Evolutionary conservation across 371 early-diverging fungal genomes (phyloP), one percentile per base, ranked within the genome.

Genomic region (Rhizomucor pusillus): DNA sequence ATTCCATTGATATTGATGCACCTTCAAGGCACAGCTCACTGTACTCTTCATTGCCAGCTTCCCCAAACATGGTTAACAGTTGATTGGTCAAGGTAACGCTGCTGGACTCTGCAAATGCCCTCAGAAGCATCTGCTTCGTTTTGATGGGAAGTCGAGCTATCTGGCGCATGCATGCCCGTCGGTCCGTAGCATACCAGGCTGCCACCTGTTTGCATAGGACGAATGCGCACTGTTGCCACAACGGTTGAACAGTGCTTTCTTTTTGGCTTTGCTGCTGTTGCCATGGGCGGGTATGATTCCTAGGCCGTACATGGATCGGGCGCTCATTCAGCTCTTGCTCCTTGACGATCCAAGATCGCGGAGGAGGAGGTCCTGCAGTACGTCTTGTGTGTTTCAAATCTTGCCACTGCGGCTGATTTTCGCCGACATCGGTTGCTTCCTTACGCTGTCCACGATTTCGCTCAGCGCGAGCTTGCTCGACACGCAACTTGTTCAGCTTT

Each of bases 391-490:
- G 12, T 41, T 14, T 11, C 41, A 14, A 11, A 41, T 19, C 14
- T 3, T 41, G 41, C 41, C 14, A 41, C 19, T 14, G 41, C 5
- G 16, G 11, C 41, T 41, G 41, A 29, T 7, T 29, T 29, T 29
- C 5, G 41, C 5, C 41, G 11, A 41, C 5, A 41, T 16, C 41
- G 3, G 11, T 41, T 19, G 41, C 19, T 41, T 41, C 5, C 4
- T 16, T 14, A 16, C 19, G 3, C 3, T 14, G 51, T 20, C 39
- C 40, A 3, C 51, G 37, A 39, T 51, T 51, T 22, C 24, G 34
- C 41, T 51, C 51, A 6, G 51, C 51, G 20, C 51, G 51, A 33
- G 25, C 22, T 16, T 51, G 51, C 25, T 51, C 51, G 2, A 23
- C 39, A 20, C 51, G 51, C 23, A 51, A 24, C 23, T 40, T 51